Evolutionary conservation across 2,329 filamentous ascomycete genomes (phyloP), one percentile per base, ranked within the genome.

Genomic region (Dothistroma septosporum): DNA sequence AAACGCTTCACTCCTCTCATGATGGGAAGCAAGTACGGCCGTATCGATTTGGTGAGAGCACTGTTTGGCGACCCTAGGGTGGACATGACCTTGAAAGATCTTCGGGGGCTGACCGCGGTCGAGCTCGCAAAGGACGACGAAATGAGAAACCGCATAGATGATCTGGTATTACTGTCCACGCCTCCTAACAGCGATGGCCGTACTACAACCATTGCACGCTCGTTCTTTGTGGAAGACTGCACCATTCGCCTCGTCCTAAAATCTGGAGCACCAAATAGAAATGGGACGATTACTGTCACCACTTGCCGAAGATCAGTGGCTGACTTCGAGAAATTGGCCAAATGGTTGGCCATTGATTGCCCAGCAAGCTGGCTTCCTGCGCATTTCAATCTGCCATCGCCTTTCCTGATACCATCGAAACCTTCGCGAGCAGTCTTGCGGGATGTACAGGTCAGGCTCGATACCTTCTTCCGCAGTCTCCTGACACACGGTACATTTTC

Each of bases 41-140:
- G 94, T 64, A 89, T 96, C 57, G 94, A 97, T 69, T 91, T 96
- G 81, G 93, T 99, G 19, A 84, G 92, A 61, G 87, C 88, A 10
- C 82, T 99, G 6, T 97, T 96, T 74, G 84, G 88, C 47, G 94
- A 99, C 72, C 85, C 91, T 24, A 82, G 95, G 68, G 91, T 97
- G 4, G 94, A 99, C 72, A 78, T 93, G 14, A 86, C 88, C 47
- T 86, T 92, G 32, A 90, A 89, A 74, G 95, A 99, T 73, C 77
- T 90, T 16, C 85, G 94, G 61, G 94, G 94, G 0, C 80, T 99
- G 68, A 97, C 93, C 8, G 94, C 94, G 8, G 92, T 97, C 7
- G 94, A 99, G 75, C 82, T 99, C 52, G 94, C 95, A 54, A 99
- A 99, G 74, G 95, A 99, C 70, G 94, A 99, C 72, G 94, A 99